Base-by-base conservation (phyloP, 352 stramenopile species). In the Phytophthora cactorum region DNA sequence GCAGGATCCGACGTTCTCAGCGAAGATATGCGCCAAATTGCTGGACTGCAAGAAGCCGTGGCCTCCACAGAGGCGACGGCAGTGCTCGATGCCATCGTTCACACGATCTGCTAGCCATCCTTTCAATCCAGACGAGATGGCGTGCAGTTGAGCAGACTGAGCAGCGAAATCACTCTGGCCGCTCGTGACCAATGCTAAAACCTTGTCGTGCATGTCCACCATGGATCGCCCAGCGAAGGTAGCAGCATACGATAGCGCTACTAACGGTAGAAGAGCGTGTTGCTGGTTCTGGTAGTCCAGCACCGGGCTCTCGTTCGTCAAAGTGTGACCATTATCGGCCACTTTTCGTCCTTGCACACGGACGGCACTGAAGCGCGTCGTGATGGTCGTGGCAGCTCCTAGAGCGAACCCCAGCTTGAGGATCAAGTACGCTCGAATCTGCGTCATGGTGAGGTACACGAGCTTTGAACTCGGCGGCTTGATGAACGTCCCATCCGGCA, bases 381-480 rank as follows among this genome's bases (percentile, higher is more conserved):
- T 41, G 3, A 57, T 57, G 3, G 36, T 25, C 1, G 32, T 11
- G 12, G 50, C 50, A 25, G 25, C 27, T 10, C 31, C 50, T 12
- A 57, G 38, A 9, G 49, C 38, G 5, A 55, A 10, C 0, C 31
- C 50, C 4, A 55, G 38, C 17, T 32, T 57, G 29, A 63, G 17
- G n/a, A 72, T 32, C 39, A 72, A 17, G 6, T 49, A 61, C 11
- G 78, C 74, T 2, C 80, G 74, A 1, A 86, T 63, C 0, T 75
- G 52, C 8, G 84, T 69, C 78, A 85, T 87, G 0, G 80, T 88
- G 8, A 88, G 43, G 56, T 88, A 89, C 44, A 86, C 77, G 25
- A 90, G 67, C 62, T 88, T 88, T 66, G 88, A 77, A 60, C 75
- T 86, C 75, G 84, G 77, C 1, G 81, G 81, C 75, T 86, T 74